Evolutionary conservation across 805 yeast species (phyloP), one percentile per base, ranked within the genome.

Genomic region (Wickerhamomyces sydowiorum): DNA sequence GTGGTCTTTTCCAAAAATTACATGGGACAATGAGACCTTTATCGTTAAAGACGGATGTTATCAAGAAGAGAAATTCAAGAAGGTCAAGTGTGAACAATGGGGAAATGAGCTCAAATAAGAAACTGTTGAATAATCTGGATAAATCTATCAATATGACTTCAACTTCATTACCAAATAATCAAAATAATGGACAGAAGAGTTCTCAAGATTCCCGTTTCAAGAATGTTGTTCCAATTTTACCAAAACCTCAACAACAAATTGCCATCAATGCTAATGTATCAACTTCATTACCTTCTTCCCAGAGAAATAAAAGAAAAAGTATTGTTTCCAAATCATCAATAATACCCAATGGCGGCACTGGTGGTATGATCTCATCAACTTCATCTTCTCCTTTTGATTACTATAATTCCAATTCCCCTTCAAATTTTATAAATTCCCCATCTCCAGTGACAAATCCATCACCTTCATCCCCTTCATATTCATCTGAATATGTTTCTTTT

Each of bases 1-100:
- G 98, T 66, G 98, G 98, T 0, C 68, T 91, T 49, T 90, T 90
- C 56, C 72, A 85, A 53, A 91, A 91, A 61, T 69, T 90, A 18
- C 97, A 91, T 56, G 98, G 97, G 8, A 91, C 87, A 4, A 93
- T 86, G 45, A 69, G 98, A 43, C 98, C 98, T 1, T 69, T 90
- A 39, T 82, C 93, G 17, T 70, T 89, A 54, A 89, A 90, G 58
- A 87, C 96, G 0, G 96, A 90, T 60, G 90, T 88, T 2, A 90
- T 91, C 47, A 89, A 89, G 63, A 86, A 88, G 61, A 73, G 97
- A 49, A 61, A 61, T 38, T 56, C 63, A 15, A 59, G 62, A 45
- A 53, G 59, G 29, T 49, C 56, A 24, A 14, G 50, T 49, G 33
- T 47, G 43, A 30, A 40, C 38, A 20, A 49, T 38, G 20, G 38